Conservation (phyloP, 306 rosid species). For the Trifolium fragiferum region DNA sequence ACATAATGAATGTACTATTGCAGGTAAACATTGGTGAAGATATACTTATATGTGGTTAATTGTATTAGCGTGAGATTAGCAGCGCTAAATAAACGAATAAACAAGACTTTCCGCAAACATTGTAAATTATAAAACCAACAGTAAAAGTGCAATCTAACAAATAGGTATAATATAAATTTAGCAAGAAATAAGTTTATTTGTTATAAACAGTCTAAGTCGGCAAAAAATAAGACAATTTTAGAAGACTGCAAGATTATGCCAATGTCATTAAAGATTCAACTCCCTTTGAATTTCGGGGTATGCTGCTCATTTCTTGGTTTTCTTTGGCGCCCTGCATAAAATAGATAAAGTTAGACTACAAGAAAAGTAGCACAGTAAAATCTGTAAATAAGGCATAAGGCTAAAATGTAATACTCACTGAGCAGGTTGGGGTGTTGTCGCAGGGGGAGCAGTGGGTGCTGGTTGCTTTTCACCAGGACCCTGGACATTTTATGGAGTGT, state of each 20-base stretch:
- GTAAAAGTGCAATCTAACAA: not conserved
- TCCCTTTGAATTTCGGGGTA: not conserved
- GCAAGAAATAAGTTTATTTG: not conserved
- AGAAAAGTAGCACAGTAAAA: not conserved
- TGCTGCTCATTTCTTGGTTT: conserved; percentile 1
- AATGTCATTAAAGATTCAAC: not conserved
- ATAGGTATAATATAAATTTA: not conserved
- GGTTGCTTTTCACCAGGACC: conserved; percentile 3
- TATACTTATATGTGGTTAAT: no score
- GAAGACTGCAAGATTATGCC: not conserved
- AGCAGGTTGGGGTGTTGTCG: not conserved
- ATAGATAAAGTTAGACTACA: not conserved
- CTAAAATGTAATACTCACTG: not conserved
- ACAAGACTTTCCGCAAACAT: not conserved
- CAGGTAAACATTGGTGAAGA: no score
- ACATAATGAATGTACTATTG: no score
- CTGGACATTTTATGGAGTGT: not conserved
- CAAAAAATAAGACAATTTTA: not conserved
- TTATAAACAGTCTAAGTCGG: not conserved
- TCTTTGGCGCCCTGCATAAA: not conserved
- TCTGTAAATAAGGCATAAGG: not conserved
- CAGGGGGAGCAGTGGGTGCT: not conserved
- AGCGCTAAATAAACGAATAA: not conserved
- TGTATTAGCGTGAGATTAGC: no score
- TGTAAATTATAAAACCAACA: not conserved